Evolutionary conservation across 495 filamentous ascomycete species (phyloP), one percentile per base, ranked within the genome.

Genomic region (Parachaetomium inaequale): DNA sequence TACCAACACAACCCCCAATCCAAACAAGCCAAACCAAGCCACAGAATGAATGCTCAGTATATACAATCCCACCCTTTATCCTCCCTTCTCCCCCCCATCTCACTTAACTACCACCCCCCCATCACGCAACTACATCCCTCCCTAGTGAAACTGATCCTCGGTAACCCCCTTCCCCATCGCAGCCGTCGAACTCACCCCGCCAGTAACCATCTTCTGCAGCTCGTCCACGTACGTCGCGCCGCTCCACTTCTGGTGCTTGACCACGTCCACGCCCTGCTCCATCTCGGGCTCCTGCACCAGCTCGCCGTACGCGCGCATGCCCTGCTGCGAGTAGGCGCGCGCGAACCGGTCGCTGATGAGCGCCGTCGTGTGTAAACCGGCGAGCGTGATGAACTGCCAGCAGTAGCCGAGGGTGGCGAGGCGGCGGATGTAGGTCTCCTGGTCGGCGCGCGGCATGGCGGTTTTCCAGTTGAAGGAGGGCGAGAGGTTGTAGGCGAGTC

Each of bases 401-500:
- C 89, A 95, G 84, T 97, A 98, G 51, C 94, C 94, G 32, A 98
- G 85, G 45, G 77, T 74, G 58, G 86, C 91, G 42, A 98, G 88
- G 23, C 93, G 90, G 63, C 87, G 78, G 79, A 98, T 98, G 79
- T 97, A 98, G 23, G 95, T 98, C 78, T 96, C 90, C 77, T 98
- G 95, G 74, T 98, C 95, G 49, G 86, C 81, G 65, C 88, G 84
- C 29, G 90, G 81, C 95, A 98, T 98, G 72, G 95, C 94, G 47
- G 92, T 80, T 81, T 98, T 97, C 94, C 94, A 98, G 85, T 98
- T 98, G 87, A 98, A 98, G 42, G 92, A 96, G 29, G 95, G 95
- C 0, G 92, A 96, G 55, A 98, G 87, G 79, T 98, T 98, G 80
- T 98, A 98, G 6, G 94, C 87, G 64, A 98, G 86, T 75, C 89